Conservation (phyloP, 2,329 filamentous ascomycete genomes). For the Chaetomium olivaceum region DNA sequence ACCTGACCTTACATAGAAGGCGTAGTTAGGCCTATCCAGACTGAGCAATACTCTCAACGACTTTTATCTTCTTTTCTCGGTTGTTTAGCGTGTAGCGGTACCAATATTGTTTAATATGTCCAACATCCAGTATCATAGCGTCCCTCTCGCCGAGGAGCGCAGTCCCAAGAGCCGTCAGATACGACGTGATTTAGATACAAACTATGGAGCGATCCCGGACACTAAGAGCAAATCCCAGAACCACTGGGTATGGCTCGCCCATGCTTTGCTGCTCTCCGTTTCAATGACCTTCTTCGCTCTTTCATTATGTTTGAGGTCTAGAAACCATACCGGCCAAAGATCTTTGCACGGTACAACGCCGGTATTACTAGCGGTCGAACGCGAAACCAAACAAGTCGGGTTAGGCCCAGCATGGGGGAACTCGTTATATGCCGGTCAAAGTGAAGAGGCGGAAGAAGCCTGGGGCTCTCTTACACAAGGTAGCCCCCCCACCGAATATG, state of each 20-base stretch:
- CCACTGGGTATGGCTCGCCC: background rate
- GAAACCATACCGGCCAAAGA: background rate
- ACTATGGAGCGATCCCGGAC: background rate
- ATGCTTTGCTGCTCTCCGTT: background rate
- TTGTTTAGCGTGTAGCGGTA: background rate
- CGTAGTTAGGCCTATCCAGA: background rate
- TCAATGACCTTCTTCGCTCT: background rate
- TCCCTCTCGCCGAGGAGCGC: background rate
- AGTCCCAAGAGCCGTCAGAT: background rate
- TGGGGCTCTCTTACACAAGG: background rate
- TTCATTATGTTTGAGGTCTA: background rate
- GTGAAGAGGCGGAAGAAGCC: background rate
- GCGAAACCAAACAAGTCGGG: background rate
- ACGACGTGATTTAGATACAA: background rate
- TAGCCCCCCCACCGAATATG: background rate
- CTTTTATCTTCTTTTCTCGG: background rate
- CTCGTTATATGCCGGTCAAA: background rate
- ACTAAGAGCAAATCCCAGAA: background rate
- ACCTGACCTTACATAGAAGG: background rate
- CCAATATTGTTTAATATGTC: background rate
- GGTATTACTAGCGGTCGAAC: background rate
- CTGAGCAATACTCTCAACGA: background rate
- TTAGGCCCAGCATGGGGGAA: background rate
- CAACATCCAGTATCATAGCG: background rate
- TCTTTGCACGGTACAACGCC: background rate